These are phyloP conservation scores for Sedum album DNA, from an alignment of 164 flowering plant genomes.

Conservation along the genomic window DNA sequence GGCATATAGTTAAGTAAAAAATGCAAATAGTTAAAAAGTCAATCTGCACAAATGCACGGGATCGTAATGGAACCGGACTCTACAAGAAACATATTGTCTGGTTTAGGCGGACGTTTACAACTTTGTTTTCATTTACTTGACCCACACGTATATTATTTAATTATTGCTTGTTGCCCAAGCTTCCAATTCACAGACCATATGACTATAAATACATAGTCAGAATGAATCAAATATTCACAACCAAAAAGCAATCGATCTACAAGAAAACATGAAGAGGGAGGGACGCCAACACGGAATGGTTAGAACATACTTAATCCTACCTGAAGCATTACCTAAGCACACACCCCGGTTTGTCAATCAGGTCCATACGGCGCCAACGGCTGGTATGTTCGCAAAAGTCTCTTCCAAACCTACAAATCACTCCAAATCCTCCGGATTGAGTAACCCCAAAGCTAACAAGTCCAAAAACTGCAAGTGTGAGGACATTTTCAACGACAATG, in stretches of 20 bases:
- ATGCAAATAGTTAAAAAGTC: too few relatives aligned
- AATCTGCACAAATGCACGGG: too few relatives aligned
- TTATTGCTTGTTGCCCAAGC: neutral
- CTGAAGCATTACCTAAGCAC: constrained; percentile 16
- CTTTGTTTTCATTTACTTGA: too few relatives aligned
- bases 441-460: constrained; percentile 50
- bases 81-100: too few relatives aligned
- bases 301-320: constrained; percentile 18
- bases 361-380: constrained; percentile 35
- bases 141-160: too few relatives aligned
- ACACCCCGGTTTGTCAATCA: constrained; percentile 18
- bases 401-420: constrained; percentile 69
- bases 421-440: constrained; percentile 65
- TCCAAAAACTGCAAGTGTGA: constrained; percentile 15
- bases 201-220: neutral
- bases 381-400: constrained; percentile 48
- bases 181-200: neutral
- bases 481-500: neutral
- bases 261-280: constrained; percentile 52
- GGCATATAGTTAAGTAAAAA: too few relatives aligned
- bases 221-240: neutral
- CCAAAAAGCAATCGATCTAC: constrained; percentile 4
- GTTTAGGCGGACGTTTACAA: too few relatives aligned
- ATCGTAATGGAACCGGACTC: too few relatives aligned
- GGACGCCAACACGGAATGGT: constrained; percentile 71